Percentiles rank a stretch among this genome's conserved stretches.
These are phyloP conservation scores for Entonaema liquescens DNA, from an alignment of 495 filamentous ascomycete species.

Conservation along the genomic window DNA sequence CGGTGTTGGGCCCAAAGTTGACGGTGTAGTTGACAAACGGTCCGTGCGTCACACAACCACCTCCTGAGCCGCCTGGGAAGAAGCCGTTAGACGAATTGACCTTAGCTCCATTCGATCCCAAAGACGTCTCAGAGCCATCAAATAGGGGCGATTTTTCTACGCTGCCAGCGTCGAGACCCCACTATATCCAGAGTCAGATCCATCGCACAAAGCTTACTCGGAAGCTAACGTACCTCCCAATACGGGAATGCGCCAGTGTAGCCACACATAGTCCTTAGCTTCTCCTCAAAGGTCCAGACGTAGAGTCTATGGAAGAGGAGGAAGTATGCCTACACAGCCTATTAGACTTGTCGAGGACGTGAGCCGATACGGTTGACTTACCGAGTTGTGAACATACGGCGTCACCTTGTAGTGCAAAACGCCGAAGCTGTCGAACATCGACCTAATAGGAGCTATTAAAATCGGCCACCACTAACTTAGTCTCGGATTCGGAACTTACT, in stretches of 20 bases:
- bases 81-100: slow-evolving; percentile 24
- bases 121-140: slow-evolving; percentile 45
- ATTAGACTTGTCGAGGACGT: background rate
- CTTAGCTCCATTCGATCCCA: slow-evolving; percentile 47
- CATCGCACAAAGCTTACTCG: background rate
- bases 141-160: slow-evolving; percentile 49
- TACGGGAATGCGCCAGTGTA: slow-evolving; percentile 52
- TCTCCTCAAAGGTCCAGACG: slow-evolving; percentile 50
- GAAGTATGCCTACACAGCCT: slow-evolving; percentile 45
- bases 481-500: slow-evolving; percentile 19
- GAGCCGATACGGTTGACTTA: background rate
- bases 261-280: slow-evolving; percentile 49
- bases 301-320: slow-evolving; percentile 53
- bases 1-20: slow-evolving; percentile 49
- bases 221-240: slow-evolving; percentile 45
- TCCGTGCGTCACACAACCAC: slow-evolving; percentile 49
- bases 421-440: slow-evolving; percentile 45
- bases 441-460: slow-evolving; percentile 14
- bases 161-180: slow-evolving; percentile 49
- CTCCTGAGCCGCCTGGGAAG: slow-evolving; percentile 42
- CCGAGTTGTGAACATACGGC: slow-evolving; percentile 50
- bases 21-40: slow-evolving; percentile 50
- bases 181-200: slow-evolving; percentile 21
- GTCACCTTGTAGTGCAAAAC: slow-evolving; percentile 51
- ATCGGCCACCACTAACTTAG: background rate